phyloP scores from a whole-genome alignment of 129 eudicot species.

The Pseudognaphalium luteoalbum region DNA sequence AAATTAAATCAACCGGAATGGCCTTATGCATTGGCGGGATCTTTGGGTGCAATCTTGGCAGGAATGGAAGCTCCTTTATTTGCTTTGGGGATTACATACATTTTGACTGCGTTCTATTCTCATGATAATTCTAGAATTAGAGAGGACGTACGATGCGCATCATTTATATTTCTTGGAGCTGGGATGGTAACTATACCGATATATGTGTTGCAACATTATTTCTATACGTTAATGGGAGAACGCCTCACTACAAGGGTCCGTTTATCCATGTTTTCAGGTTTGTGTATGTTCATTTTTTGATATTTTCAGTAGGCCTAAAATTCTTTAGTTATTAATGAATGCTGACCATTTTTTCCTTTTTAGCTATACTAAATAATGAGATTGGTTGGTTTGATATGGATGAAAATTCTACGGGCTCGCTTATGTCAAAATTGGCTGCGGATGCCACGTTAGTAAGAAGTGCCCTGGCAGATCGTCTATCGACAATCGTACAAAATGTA shows the following conservation, averaged over 20 bases:
- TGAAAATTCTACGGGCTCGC: conserved; percentile 71
- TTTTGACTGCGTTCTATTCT: conserved; percentile 73
- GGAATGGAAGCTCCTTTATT: conserved; percentile 79
- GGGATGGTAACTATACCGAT: conserved; percentile 61
- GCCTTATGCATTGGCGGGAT: conserved; percentile 74
- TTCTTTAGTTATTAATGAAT: neutral
- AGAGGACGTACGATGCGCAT: conserved; percentile 48
- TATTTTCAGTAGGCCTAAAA: too few species aligned
- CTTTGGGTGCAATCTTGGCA: conserved; percentile 72
- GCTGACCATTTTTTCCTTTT: neutral
- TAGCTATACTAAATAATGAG: conserved; percentile 77
- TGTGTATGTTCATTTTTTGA: conserved; percentile 3
- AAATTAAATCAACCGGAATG: conserved; percentile 73
- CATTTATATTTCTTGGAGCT: conserved; percentile 58
- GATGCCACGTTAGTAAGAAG: conserved; percentile 84
- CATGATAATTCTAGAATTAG: conserved; percentile 48
- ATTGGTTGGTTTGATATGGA: conserved; percentile 82
- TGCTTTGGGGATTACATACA: conserved; percentile 72
- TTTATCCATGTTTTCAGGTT: conserved; percentile 79
- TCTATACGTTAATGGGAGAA: conserved; percentile 80
- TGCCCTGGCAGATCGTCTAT: conserved; percentile 76
- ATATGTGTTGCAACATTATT: conserved; percentile 79
- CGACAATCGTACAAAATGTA: conserved; percentile 69
- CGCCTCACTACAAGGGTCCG: conserved; percentile 83
- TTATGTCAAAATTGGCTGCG: conserved; percentile 73